Percentiles rank a stretch among this genome's conserved stretches.
These are phyloP conservation scores for Linnemannia hyalina DNA, from an alignment of 192 early-diverging fungal genomes.

Conservation along the genomic window DNA sequence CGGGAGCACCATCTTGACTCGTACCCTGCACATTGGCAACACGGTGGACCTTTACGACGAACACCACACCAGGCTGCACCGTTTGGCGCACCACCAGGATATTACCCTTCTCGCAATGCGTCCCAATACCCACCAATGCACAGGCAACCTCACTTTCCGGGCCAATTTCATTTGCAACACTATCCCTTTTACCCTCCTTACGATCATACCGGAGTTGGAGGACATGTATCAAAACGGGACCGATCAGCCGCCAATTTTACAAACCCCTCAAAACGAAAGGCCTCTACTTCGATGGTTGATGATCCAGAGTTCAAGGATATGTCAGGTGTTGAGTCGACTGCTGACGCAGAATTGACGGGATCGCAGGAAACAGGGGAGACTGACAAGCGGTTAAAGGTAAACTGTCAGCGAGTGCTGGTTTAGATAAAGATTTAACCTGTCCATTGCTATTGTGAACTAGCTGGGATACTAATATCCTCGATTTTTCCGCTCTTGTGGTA, in stretches of 20 bases:
- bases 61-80: background rate
- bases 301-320: slow-evolving; percentile 1
- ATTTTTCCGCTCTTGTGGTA: background rate
- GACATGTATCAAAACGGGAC: background rate
- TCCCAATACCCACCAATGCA: slow-evolving; percentile 16
- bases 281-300: background rate
- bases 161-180: background rate
- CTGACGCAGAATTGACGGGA: background rate
- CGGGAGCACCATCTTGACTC: background rate
- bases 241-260: background rate
- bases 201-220: background rate
- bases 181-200: background rate
- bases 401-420: background rate
- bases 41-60: background rate
- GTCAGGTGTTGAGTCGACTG: background rate
- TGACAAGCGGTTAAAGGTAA: slow-evolving; percentile 1
- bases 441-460: background rate
- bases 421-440: background rate
- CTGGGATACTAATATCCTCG: background rate
- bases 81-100: background rate
- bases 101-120: slow-evolving; percentile 6
- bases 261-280: slow-evolving; percentile 14
- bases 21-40: background rate
- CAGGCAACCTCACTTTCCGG: background rate
- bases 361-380: background rate